Conservation (phyloP, 2,329 filamentous ascomycete genomes). For the Diaporthe ampelina region DNA sequence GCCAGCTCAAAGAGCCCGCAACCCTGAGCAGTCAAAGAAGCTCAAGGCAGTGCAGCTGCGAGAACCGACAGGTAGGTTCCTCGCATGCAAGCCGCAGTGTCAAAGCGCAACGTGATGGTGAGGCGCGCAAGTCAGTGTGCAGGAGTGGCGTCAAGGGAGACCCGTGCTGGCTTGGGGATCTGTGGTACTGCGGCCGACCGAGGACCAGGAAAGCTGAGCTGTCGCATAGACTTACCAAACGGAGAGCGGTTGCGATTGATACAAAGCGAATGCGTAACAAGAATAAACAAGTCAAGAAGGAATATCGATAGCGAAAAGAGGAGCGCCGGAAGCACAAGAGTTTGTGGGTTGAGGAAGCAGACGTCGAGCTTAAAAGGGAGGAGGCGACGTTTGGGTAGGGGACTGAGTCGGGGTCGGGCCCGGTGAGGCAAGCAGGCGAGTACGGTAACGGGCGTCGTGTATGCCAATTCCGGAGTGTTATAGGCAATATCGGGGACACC, state of each 20-base stretch:
- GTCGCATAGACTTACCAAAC: constrained; percentile 38
- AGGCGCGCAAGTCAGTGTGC: constrained; percentile 24
- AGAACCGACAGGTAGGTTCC: constrained; percentile 37
- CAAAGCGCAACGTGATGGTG: constrained; percentile 34
- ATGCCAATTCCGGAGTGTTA: constrained; percentile 39
- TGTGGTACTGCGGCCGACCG: constrained; percentile 10
- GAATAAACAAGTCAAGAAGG: not conserved
- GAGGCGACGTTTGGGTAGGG: constrained; percentile 32
- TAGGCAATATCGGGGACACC: constrained; percentile 43
- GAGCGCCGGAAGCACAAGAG: constrained; percentile 30
- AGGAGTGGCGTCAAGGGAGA: constrained; percentile 26
- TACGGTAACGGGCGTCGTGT: constrained; percentile 28
- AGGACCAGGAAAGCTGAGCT: constrained; percentile 20
- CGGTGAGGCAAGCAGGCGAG: constrained; percentile 30
- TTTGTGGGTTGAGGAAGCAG: constrained; percentile 27
- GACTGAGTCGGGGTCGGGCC: constrained; percentile 27
- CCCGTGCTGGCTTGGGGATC: constrained; percentile 7
- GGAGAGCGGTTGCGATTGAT: constrained; percentile 8
- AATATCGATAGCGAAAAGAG: constrained; percentile 25
- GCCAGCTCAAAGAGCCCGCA: constrained; percentile 35
- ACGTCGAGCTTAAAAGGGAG: constrained; percentile 40
- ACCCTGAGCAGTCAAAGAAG: constrained; percentile 34
- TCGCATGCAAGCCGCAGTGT: constrained; percentile 33
- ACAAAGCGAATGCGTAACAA: constrained; percentile 24
- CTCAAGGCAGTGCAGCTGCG: constrained; percentile 33